Base-by-base conservation (phyloP, 768 basidiomycete species). In the Mycena belliarum region DNA sequence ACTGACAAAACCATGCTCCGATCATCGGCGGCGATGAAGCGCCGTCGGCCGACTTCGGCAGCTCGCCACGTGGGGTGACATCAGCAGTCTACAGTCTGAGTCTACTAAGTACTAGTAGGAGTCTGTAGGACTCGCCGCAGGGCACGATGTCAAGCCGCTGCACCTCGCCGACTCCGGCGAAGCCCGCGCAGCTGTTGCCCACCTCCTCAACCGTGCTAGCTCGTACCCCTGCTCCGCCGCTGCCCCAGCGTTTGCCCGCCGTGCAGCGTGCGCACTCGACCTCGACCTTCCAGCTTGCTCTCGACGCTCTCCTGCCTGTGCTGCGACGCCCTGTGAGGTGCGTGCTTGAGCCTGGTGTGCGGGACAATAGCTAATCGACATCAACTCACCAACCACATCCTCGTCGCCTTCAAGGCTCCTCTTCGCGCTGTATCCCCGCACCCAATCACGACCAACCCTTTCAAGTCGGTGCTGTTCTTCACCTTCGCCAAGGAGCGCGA, bases 391-490 rank as follows among this genome's bases (percentile, higher is more conserved):
- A 83, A 86, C 63, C 83, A 89, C 55, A 90, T 92, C 65, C 79
- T 91, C 62, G 89, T 86, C 58, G 83, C 88, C 20, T 92, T 88
- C 72, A 85, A n/a, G n/a, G n/a, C n/a, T 92, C 68, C 78, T 92
- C 59, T 89, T 88, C 73, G 85, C 88, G 42, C 77, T 92, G 61
- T 92, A 92, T 75, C 86, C 61, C 88, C 89, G 48, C 83, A 91
- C 70, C 88, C 89, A 60, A 88, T 91, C 57, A 75, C 82, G 41
- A 83, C 91, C 66, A 92, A 92, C 69, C 90, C 91, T 12, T 92
- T 92, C 81, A 88, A 86, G 73, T 85, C 86, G 59, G 86, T 82
- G 44, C 73, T 92, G 45, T 82, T 82, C 66, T 78, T 81, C 60
- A 84, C 85, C 7, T 91, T 91, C 67, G 66, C 82, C 37, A 83